Conservation (phyloP, 2,329 filamentous ascomycete species). For the Cladobotryum protrusum region DNA sequence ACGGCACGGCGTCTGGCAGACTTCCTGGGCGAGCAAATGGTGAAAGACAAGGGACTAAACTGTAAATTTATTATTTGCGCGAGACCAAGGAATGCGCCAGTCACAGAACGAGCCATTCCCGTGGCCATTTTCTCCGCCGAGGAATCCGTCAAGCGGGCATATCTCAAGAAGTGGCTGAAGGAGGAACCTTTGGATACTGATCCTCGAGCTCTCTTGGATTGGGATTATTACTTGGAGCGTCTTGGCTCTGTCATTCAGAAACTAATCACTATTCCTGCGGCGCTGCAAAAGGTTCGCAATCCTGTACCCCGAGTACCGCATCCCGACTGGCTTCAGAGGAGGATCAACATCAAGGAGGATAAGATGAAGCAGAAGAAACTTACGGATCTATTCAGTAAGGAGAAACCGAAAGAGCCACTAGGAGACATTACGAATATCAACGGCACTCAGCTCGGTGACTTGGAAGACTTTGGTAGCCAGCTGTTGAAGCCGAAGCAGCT, state of each 20-base stretch:
- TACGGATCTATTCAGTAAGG: conserved; percentile 72
- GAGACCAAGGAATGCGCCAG: conserved; percentile 77
- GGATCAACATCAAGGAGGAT: conserved; percentile 94
- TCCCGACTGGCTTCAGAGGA: conserved; percentile 91
- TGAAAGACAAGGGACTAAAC: conserved; percentile 97
- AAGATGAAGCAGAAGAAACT: conserved; percentile 98
- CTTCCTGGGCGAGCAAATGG: conserved; percentile 96
- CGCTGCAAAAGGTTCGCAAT: conserved; percentile 89
- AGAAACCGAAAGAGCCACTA: conserved; percentile 58
- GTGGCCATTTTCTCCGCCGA: conserved; percentile 97
- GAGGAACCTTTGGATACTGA: conserved; percentile 91
- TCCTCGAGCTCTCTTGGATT: conserved; percentile 83
- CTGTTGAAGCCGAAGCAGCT: conserved; percentile 60
- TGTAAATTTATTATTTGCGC: conserved; percentile 99
- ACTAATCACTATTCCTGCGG: conserved; percentile 95
- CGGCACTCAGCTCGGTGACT: conserved; percentile 52
- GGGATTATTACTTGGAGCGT: conserved; percentile 95
- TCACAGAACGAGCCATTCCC: conserved; percentile 89
- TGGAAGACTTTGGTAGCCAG: conserved; percentile 75
- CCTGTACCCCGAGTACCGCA: conserved; percentile 90
- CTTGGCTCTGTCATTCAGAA: conserved; percentile 97
- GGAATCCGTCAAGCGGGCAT: conserved; percentile 77
- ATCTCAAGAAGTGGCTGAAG: conserved; percentile 90
- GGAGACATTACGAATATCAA: conserved; percentile 65
- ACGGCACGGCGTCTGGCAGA: conserved; percentile 92